Evolutionary conservation across 2,329 filamentous ascomycete species (phyloP).

Genomic region (Fusarium drepaniforme): DNA sequence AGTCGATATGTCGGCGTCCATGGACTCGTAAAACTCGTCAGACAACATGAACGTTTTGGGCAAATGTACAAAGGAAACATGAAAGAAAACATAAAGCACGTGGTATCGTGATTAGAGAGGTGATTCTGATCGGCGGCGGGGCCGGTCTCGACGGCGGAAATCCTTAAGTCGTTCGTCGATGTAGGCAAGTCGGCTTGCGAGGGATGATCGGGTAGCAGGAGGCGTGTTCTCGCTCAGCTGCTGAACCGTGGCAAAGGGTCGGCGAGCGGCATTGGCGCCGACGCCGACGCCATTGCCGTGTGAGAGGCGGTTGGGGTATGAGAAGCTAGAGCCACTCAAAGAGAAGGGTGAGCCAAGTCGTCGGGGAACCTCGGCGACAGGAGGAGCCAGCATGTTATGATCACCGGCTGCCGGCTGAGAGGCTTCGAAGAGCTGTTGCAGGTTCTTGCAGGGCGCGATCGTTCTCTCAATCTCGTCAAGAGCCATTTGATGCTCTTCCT

Average conservation of each 20-base stretch:
- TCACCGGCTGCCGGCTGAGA: slow-evolving; percentile 38
- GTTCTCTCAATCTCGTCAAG: slow-evolving; percentile 51
- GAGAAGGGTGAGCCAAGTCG: slow-evolving; percentile 72
- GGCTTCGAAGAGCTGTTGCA: slow-evolving; percentile 56
- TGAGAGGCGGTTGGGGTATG: slow-evolving; percentile 70
- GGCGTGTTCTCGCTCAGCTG: slow-evolving; percentile 54
- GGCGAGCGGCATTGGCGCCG: slow-evolving; percentile 58
- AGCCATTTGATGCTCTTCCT: slow-evolving; percentile 26
- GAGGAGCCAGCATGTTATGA: slow-evolving; percentile 41
- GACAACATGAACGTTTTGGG: slow-evolving; percentile 33
- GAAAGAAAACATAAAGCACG: slow-evolving; percentile 23
- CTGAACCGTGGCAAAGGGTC: slow-evolving; percentile 70
- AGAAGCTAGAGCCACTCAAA: slow-evolving; percentile 63
- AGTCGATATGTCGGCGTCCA: slow-evolving; percentile 33
- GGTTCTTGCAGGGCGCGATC: slow-evolving; percentile 56
- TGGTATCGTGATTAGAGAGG: slow-evolving; percentile 54
- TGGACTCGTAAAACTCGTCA: slow-evolving; percentile 43
- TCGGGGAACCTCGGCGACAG: slow-evolving; percentile 53
- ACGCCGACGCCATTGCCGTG: slow-evolving; percentile 60
- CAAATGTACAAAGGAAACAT: slow-evolving; percentile 35
- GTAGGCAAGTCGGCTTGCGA: slow-evolving; percentile 67
- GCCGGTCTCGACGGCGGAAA: slow-evolving; percentile 59
- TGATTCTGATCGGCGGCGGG: slow-evolving; percentile 61
- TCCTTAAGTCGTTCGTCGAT: slow-evolving; percentile 70
- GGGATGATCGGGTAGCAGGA: slow-evolving; percentile 55